A percentile compares a stretch with the other conserved stretches of the same genome.
These are phyloP conservation scores for Alternaria viburni DNA, from an alignment of 2,329 filamentous ascomycete genomes.

Conservation along the genomic window DNA sequence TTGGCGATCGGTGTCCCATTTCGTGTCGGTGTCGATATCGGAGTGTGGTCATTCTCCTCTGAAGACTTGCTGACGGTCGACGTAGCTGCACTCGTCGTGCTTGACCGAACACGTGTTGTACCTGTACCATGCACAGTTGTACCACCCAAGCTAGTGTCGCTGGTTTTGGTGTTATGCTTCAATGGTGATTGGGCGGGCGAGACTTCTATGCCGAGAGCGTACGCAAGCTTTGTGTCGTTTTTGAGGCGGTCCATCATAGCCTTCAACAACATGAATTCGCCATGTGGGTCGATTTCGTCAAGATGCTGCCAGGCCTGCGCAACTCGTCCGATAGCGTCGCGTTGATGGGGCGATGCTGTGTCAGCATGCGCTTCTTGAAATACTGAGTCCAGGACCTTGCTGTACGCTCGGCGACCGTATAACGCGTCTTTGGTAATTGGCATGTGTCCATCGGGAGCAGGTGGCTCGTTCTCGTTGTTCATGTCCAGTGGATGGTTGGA, in stretches of 20 bases:
- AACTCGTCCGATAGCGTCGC: constrained; percentile 81
- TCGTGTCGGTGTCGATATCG: constrained; percentile 27
- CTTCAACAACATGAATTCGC: constrained; percentile 83
- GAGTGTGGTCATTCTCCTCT: constrained; percentile 24
- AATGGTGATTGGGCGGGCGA: constrained; percentile 30
- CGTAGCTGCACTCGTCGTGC: constrained; percentile 27
- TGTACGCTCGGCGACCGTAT: constrained; percentile 81
- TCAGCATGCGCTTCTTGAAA: constrained; percentile 88
- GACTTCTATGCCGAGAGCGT: constrained; percentile 51
- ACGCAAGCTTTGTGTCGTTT: constrained; percentile 69
- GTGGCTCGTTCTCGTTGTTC: constrained; percentile 68
- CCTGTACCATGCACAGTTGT: constrained; percentile 44
- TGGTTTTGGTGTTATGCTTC: constrained; percentile 41
- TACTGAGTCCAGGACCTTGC: constrained; percentile 79
- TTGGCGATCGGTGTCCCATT: constrained; percentile 35
- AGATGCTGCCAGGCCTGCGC: constrained; percentile 86
- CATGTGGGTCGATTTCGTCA: constrained; percentile 88
- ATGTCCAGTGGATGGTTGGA: constrained; percentile 37
- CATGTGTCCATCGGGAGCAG: constrained; percentile 59
- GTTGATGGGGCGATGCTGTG: constrained; percentile 71
- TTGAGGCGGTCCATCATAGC: constrained; percentile 76
- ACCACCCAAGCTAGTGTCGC: constrained; percentile 41
- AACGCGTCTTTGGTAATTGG: constrained; percentile 74
- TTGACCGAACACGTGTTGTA: constrained; percentile 43
- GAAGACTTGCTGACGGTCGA: constrained; percentile 27